Percentiles rank a stretch among this genome's conserved stretches.
Conservation (phyloP, 2,329 filamentous ascomycete genomes). For the Tolypocladium album region DNA sequence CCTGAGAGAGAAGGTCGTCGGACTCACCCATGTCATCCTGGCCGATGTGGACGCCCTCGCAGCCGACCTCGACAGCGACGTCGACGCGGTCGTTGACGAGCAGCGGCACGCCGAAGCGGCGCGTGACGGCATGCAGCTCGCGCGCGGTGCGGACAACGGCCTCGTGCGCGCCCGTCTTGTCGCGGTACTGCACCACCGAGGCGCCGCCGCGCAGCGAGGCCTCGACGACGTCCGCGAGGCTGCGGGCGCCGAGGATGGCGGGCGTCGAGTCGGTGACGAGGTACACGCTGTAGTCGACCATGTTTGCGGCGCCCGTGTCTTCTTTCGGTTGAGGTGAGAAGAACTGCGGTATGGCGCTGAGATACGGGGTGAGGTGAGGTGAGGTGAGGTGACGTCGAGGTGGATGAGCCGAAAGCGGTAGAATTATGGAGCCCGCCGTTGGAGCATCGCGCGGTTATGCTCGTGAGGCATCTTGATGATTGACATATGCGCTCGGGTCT, state of each 20-base stretch:
- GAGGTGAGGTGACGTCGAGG: neutral
- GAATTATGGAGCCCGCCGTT: neutral
- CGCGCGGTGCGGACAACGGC: conserved; percentile 59
- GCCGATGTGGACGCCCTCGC: conserved; percentile 88
- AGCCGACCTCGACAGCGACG: conserved; percentile 73
- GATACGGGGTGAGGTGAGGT: neutral
- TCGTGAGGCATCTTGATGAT: neutral
- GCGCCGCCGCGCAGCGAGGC: conserved; percentile 69
- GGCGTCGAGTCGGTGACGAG: conserved; percentile 91
- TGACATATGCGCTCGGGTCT: neutral
- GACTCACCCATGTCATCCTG: conserved; percentile 79
- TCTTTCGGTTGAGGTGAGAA: neutral
- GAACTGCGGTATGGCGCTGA: neutral
- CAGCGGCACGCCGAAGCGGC: conserved; percentile 59
- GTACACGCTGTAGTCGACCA: conserved; percentile 71
- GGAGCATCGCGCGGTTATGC: neutral
- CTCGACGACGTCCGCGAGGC: conserved; percentile 65
- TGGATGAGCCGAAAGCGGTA: neutral
- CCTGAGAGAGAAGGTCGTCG: neutral
- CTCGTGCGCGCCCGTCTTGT: conserved; percentile 71
- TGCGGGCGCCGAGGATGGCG: conserved; percentile 61
- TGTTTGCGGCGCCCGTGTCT: neutral
- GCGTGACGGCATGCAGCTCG: conserved; percentile 61
- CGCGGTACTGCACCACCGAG: conserved; percentile 80
- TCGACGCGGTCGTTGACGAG: conserved; percentile 91